Conservation (phyloP, 2,329 filamentous ascomycete genomes). For the Tolypocladium cylindrosporum region DNA sequence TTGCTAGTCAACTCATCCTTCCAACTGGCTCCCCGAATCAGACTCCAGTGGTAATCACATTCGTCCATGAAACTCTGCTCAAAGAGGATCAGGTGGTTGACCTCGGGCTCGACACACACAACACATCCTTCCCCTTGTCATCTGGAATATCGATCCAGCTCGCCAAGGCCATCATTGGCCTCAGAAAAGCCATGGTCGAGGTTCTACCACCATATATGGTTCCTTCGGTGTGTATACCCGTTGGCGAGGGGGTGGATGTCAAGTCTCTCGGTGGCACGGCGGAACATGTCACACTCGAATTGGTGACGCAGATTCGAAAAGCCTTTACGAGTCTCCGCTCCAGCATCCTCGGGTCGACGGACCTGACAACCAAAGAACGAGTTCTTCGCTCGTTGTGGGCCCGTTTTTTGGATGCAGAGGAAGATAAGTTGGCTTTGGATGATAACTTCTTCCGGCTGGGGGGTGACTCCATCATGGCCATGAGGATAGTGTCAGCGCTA, state of each 20-base stretch:
- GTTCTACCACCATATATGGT: conserved; percentile 15
- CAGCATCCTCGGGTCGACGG: neutral
- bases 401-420: conserved; percentile 10
- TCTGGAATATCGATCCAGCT: conserved; percentile 9
- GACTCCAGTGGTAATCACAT: too few species aligned
- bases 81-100: too few species aligned
- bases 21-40: conserved; percentile 6
- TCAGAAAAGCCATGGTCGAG: conserved; percentile 15
- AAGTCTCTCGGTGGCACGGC: neutral
- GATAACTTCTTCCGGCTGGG: conserved; percentile 18
- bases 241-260: conserved; percentile 2
- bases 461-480: conserved; percentile 12
- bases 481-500: conserved; percentile 15
- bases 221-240: conserved; percentile 10
- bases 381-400: conserved; percentile 11
- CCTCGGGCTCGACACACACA: conserved; percentile 1
- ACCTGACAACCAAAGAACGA: conserved; percentile 10
- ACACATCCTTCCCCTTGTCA: conserved; percentile 6
- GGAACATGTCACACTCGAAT: too few species aligned
- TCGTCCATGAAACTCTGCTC: too few species aligned
- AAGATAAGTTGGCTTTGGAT: conserved; percentile 13
- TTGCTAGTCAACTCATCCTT: conserved; percentile 10
- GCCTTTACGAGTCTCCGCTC: too few species aligned
- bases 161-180: conserved; percentile 9
- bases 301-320: too few species aligned